These are phyloP conservation scores for Candida tammaniensis DNA, from an alignment of 805 yeast genomes.

Conservation along the genomic window DNA sequence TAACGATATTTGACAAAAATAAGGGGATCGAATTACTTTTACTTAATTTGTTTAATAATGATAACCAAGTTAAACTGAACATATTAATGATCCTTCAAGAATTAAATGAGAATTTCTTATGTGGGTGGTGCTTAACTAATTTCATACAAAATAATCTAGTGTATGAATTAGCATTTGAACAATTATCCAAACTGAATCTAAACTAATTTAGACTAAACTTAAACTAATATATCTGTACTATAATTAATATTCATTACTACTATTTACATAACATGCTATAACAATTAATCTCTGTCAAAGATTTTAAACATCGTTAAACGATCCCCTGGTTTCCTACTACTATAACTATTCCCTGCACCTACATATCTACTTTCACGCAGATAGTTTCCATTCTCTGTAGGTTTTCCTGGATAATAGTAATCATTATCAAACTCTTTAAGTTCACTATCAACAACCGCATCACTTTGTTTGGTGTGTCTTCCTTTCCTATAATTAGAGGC, in stretches of 20 bases:
- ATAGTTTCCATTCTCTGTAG: conserved; percentile 27
- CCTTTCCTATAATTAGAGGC: conserved; percentile 32
- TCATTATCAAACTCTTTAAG: conserved; percentile 27
- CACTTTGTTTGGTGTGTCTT: conserved; percentile 34
- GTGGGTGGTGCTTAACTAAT: conserved; percentile 44
- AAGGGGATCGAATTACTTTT: conserved; percentile 42
- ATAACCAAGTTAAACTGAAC: conserved; percentile 37
- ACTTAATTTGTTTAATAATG: conserved; percentile 40
- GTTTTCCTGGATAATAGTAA: conserved; percentile 49
- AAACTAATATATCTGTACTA: not conserved
- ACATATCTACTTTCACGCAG: conserved; percentile 61
- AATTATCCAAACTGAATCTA: conserved; percentile 16
- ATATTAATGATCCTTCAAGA: conserved; percentile 43
- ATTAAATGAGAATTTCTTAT: conserved; percentile 39
- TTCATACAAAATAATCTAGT: conserved; percentile 35
- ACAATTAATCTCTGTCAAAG: conserved; percentile 18
- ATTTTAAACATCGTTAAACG: conserved; percentile 31
- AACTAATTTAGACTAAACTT: not conserved
- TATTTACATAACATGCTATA: not conserved
- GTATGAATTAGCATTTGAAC: conserved; percentile 40
- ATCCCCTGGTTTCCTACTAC: conserved; percentile 59
- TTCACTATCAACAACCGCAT: conserved; percentile 30
- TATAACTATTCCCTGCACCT: conserved; percentile 63
- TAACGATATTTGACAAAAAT: conserved; percentile 43
- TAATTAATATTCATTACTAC: not conserved